phyloP scores from a whole-genome alignment of 805 yeast genomes.

The Clavispora vitiphila region DNA sequence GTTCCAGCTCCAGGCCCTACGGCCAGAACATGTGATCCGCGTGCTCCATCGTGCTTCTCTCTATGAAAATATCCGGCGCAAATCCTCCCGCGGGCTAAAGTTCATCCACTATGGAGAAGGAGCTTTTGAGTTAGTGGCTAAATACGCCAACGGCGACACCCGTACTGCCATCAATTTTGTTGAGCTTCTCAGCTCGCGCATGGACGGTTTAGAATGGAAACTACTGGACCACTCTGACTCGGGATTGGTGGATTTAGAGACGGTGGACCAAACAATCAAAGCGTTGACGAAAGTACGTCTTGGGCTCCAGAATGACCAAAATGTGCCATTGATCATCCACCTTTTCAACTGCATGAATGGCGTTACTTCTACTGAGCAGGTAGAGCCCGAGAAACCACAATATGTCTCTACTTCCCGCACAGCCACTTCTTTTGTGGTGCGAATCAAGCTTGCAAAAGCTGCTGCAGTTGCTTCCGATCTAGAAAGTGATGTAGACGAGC shows the following conservation, averaged over 20 bases:
- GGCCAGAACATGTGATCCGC: constrained; percentile 41
- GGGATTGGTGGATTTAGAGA: background rate
- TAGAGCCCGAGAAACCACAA: background rate
- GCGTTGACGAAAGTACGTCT: constrained; percentile 8
- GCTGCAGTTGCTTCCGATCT: background rate
- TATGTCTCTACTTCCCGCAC: background rate
- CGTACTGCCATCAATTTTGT: constrained; percentile 29
- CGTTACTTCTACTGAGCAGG: background rate
- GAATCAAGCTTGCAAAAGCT: background rate
- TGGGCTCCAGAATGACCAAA: constrained; percentile 16
- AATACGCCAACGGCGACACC: constrained; percentile 26
- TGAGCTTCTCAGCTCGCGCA: constrained; percentile 23
- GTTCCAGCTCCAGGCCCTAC: constrained; percentile 58
- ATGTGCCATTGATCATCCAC: constrained; percentile 12
- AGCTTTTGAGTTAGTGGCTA: constrained; percentile 14
- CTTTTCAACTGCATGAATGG: constrained; percentile 11
- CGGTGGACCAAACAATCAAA: constrained; percentile 2
- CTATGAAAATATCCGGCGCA: constrained; percentile 25
- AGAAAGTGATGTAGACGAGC: constrained; percentile 1
- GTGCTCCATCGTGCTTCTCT: constrained; percentile 58
- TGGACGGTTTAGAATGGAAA: background rate
- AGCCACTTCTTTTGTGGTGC: background rate
- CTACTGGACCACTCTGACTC: background rate
- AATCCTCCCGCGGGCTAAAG: constrained; percentile 4
- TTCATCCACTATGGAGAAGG: constrained; percentile 14